phyloP scores from a whole-genome alignment of 768 basidiomycete species.

The Suillus americanus region DNA sequence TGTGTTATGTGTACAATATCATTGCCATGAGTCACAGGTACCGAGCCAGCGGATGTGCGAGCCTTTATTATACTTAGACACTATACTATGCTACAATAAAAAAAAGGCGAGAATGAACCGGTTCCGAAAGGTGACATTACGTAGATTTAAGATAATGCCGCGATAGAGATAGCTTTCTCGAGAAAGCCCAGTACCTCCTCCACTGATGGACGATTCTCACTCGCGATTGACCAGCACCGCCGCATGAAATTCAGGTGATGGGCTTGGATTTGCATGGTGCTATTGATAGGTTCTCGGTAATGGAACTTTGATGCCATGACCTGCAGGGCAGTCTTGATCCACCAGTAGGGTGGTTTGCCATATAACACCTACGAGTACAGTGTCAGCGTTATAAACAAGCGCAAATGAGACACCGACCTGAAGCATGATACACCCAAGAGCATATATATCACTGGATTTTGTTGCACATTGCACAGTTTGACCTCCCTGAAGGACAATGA shows the following conservation, averaged over 20 bases:
- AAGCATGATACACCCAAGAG: slow-evolving; percentile 39
- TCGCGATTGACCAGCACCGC: slow-evolving; percentile 35
- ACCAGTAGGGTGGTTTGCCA: slow-evolving; percentile 24
- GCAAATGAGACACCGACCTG: slow-evolving; percentile 28
- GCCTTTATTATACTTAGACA: neutral
- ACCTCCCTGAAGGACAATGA: slow-evolving; percentile 24
- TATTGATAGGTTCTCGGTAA: slow-evolving; percentile 11
- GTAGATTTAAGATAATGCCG: neutral
- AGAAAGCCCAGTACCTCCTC: slow-evolving; percentile 7
- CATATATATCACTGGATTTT: slow-evolving; percentile 41
- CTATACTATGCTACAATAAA: neutral
- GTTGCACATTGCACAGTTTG: slow-evolving; percentile 8
- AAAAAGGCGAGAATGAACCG: neutral
- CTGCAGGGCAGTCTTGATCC: slow-evolving; percentile 24
- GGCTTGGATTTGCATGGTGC: slow-evolving; percentile 32
- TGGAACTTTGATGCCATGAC: slow-evolving; percentile 21
- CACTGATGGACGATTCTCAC: slow-evolving; percentile 6
- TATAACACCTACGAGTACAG: slow-evolving; percentile 16
- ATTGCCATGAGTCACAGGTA: neutral
- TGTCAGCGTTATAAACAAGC: neutral
- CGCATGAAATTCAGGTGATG: slow-evolving; percentile 43
- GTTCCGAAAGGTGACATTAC: neutral
- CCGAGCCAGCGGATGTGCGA: neutral
- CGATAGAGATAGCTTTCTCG: neutral
- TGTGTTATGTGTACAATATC: too few species aligned